Conservation (phyloP, 345 rosid genomes). For the Citrus hindsii region DNA sequence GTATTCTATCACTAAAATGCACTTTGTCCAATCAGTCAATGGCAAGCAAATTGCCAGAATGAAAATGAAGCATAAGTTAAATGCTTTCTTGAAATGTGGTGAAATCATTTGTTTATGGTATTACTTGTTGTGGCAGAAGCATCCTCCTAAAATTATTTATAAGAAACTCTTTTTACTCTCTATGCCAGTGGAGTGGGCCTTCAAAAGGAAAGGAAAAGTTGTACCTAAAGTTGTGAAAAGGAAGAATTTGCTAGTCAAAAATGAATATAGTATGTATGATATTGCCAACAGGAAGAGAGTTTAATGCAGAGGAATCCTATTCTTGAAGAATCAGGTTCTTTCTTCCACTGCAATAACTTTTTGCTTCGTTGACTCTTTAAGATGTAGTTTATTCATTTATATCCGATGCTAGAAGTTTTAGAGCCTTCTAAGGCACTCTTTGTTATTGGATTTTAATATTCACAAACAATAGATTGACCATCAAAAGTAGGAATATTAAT, state of each 20-base stretch:
- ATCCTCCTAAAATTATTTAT: not conserved
- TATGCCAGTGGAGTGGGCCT: not conserved
- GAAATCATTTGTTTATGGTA: not conserved
- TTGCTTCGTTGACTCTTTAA: constrained; percentile 45
- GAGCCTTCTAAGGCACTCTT: constrained; percentile 34
- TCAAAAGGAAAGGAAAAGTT: constrained; percentile 10
- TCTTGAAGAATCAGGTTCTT: constrained; percentile 62
- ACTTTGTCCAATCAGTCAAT: not conserved
- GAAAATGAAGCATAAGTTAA: not conserved
- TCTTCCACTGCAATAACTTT: constrained; percentile 35
- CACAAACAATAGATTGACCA: constrained; percentile 2
- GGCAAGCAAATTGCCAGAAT: not conserved
- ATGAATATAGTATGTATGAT: constrained; percentile 9
- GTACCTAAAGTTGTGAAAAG: not conserved
- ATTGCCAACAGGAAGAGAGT: constrained; percentile 41
- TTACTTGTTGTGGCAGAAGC: not conserved
- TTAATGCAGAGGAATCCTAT: constrained; percentile 55
- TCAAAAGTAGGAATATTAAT: constrained; percentile 5
- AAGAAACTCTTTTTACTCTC: not conserved
- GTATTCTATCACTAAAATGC: not conserved
- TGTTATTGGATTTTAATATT: constrained; percentile 13
- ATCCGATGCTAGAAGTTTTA: constrained; percentile 31
- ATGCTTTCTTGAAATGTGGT: not conserved
- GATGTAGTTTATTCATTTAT: constrained; percentile 39
- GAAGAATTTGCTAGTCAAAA: constrained; percentile 20